Conservation (phyloP, 371 early-diverging fungal species). For the Actinomortierella ambigua region DNA sequence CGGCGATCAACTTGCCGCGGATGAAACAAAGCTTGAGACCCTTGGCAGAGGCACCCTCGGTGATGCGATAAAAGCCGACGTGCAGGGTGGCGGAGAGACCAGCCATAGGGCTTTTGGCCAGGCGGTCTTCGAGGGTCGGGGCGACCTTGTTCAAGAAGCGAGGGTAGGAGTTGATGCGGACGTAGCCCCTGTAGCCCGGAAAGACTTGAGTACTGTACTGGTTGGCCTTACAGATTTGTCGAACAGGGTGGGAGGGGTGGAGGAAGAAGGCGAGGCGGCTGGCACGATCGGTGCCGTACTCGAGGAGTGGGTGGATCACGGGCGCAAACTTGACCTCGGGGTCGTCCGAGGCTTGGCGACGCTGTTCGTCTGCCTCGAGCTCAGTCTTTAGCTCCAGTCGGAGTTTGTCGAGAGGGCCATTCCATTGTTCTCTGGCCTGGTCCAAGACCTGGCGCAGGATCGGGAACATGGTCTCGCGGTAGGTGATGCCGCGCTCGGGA, state of each 20-base stretch:
- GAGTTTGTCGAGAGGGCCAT: too few relatives aligned
- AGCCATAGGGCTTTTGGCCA: constrained; percentile 17
- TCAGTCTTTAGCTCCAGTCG: too few relatives aligned
- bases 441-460: constrained; percentile 5
- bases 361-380: too few relatives aligned
- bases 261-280: neutral
- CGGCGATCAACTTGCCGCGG: constrained; percentile 13
- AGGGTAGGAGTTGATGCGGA: constrained; percentile 21
- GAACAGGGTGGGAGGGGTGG: constrained; percentile 15
- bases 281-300: too few relatives aligned
- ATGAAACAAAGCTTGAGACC: constrained; percentile 17
- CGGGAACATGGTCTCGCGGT: constrained; percentile 7
- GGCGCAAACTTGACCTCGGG: too few relatives aligned
- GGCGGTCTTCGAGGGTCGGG: constrained; percentile 22
- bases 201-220: neutral
- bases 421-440: neutral
- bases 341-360: too few relatives aligned
- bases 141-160: constrained; percentile 17
- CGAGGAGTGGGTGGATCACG: too few relatives aligned
- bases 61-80: constrained; percentile 18
- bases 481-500: neutral
- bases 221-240: constrained; percentile 3
- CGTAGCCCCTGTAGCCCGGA: constrained; percentile 10
- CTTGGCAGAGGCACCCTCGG: constrained; percentile 13
- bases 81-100: neutral